Base-by-base conservation (phyloP, 441 rosid species). In the Pelargonium cotyledonis region DNA sequence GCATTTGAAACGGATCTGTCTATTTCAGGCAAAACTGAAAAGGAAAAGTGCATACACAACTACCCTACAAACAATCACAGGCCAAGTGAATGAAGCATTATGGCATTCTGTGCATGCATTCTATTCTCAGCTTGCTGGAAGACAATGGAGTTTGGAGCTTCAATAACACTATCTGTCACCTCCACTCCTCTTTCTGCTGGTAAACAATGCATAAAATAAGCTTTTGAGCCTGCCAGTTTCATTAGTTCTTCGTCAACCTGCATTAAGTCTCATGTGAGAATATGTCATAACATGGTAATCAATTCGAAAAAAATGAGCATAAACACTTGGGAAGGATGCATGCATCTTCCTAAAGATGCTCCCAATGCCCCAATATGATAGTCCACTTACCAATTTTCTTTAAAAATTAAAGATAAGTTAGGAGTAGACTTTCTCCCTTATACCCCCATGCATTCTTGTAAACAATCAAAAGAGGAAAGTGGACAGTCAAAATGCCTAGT, bases 51-150 rank as follows among this genome's bases (percentile, higher is more conserved):
- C 35, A 47, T 72, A 49, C 31, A 62, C 49, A 40, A 10, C 70
- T 70, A 49, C n/a, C 55, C 51, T 11, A 2, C 19, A 71, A 65
- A 26, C 1, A 19, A 51, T 84, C 76, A 91, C 63, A 74, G 76
- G 46, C 99, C 99, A 2, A 90, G 90, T 19, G 74, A 60, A 73
- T 95, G 96, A 76, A 92, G 92, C 97, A 90, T 89, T 65, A 92
- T 81, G 5, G 97, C 98, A 72, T 89, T 92, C 82, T 90, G 98
- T 3, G 95, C 99, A 64, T 95, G 95, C 97, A 95, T 84, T 53
- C 97, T 93, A 69, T 95, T 95, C 83, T 92, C 99, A 15, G 99
- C 99, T 74, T 95, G 98, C n/a, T 90, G 92, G 69, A 95, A 95
- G 47, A 95, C 98, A n/a, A 92, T 84, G 47, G 98, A 92, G 73